Conservation (phyloP, 2,329 filamentous ascomycete genomes). For the Trichoderma hamatum region DNA sequence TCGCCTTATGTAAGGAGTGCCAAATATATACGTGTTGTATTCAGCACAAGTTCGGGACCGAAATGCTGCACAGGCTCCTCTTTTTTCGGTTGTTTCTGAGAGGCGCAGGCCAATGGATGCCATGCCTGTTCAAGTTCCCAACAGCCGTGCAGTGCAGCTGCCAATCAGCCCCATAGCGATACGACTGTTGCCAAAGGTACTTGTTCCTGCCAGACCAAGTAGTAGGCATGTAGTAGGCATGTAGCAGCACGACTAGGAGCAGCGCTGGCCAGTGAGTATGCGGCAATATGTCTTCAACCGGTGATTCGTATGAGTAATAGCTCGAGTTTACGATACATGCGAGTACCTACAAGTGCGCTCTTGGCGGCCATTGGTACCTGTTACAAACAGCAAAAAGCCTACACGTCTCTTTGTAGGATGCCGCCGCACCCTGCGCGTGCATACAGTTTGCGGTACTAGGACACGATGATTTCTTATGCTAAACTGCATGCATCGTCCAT, state of each 20-base stretch:
- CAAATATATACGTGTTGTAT: constrained; percentile 6
- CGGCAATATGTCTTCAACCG: background rate
- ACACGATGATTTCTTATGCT: background rate
- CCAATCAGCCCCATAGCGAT: constrained; percentile 1
- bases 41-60: background rate
- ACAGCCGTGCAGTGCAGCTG: background rate
- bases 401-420: background rate
- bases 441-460: background rate
- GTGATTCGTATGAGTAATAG: constrained; percentile 11
- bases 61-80: background rate
- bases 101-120: background rate
- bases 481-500: background rate
- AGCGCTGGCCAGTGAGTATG: background rate
- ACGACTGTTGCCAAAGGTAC: too few species aligned
- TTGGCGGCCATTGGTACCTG: constrained; percentile 8
- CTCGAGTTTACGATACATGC: background rate
- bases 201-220: background rate
- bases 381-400: background rate
- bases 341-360: background rate
- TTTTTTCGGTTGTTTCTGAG: background rate
- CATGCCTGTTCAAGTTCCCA: background rate
- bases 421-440: background rate
- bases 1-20: background rate
- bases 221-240: background rate
- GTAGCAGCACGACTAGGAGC: background rate